Evolutionary conservation across 345 rosid species (phyloP).

Genomic region (Eutrema yunnanense): DNA sequence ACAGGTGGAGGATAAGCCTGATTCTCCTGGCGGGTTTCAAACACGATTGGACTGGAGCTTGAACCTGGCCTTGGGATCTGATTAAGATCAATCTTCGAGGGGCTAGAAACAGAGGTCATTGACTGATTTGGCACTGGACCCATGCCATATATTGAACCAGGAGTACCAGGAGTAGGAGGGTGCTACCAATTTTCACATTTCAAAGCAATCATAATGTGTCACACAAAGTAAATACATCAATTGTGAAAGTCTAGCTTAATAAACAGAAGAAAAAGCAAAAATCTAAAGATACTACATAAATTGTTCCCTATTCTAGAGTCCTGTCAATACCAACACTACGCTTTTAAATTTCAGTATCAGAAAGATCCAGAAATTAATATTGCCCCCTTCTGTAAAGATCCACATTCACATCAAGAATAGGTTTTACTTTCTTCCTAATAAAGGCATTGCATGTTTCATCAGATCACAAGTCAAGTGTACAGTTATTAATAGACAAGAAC

Average conservation of each 20-base stretch:
- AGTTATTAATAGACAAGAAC: neutral
- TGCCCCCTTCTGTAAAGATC: neutral
- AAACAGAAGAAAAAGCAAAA: neutral
- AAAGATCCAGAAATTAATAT: neutral
- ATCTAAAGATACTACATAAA: neutral
- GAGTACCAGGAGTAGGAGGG: slow-evolving; percentile 21
- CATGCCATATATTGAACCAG: slow-evolving; percentile 29
- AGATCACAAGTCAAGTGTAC: neutral
- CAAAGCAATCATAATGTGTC: neutral
- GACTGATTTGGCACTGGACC: slow-evolving; percentile 28
- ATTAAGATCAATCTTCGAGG: slow-evolving; percentile 30
- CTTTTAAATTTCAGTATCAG: neutral
- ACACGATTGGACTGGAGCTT: slow-evolving; percentile 22
- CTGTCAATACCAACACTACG: neutral
- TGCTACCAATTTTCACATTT: slow-evolving; percentile 17
- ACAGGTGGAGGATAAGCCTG: slow-evolving; percentile 58
- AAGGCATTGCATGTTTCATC: slow-evolving; percentile 8
- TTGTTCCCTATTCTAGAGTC: neutral
- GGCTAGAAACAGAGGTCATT: slow-evolving; percentile 27
- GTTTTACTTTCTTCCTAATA: neutral
- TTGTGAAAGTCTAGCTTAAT: neutral
- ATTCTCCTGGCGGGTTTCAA: slow-evolving; percentile 44
- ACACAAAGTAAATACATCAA: neutral
- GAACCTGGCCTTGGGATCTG: slow-evolving; percentile 35
- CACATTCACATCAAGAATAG: neutral